Conservation (phyloP, 495 filamentous ascomycete genomes). For the Talaromyces ruber region DNA sequence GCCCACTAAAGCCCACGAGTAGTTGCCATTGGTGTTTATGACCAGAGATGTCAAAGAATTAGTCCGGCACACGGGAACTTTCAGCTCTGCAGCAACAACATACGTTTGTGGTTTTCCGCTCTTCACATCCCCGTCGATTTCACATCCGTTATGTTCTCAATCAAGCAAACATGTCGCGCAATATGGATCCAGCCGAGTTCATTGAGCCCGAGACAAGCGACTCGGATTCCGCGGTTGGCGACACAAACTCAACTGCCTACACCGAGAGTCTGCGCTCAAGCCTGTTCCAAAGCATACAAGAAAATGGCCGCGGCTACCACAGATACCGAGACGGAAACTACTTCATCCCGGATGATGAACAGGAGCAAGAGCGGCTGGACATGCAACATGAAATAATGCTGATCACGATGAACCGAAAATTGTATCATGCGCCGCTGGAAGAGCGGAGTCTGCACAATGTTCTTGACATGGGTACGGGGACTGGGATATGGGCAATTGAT, state of each 20-base stretch:
- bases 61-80: neutral
- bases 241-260: neutral
- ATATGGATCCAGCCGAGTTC: neutral
- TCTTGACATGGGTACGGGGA: conserved; percentile 45
- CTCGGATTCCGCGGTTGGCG: neutral
- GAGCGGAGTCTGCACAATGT: conserved; percentile 35
- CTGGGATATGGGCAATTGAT: conserved; percentile 43
- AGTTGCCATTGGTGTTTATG: neutral
- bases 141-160: neutral
- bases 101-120: neutral
- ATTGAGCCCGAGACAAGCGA: neutral
- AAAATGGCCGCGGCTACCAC: conserved; percentile 59
- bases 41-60: neutral
- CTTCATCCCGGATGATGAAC: conserved; percentile 52
- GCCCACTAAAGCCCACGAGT: neutral
- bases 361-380: conserved; percentile 58
- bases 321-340: conserved; percentile 50
- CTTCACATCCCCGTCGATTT: neutral
- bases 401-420: conserved; percentile 35
- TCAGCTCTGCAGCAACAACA: neutral
- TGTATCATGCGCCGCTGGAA: conserved; percentile 45
- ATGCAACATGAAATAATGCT: conserved; percentile 45
- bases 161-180: neutral
- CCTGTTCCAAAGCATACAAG: conserved; percentile 11
- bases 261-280: neutral